These are phyloP conservation scores for Gossypium ekmanianum DNA, from an alignment of 345 rosid species.

Conservation along the genomic window DNA sequence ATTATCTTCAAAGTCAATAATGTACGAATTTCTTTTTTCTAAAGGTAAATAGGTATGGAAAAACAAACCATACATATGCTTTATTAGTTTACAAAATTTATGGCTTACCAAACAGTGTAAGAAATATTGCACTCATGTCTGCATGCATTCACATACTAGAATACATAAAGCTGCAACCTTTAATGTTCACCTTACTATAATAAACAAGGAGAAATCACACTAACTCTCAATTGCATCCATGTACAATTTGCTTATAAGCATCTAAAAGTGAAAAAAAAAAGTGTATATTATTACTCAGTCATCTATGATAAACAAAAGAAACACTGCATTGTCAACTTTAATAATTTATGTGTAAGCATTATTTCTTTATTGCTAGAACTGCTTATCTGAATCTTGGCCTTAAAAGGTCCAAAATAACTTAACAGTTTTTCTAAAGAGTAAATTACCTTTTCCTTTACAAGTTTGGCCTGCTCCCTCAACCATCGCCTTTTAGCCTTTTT, in stretches of 20 bases:
- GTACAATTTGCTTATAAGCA: background rate
- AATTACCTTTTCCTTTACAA: constrained; percentile 62
- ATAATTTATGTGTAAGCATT: background rate
- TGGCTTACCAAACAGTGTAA: background rate
- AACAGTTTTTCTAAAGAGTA: background rate
- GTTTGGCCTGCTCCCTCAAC: constrained; percentile 60
- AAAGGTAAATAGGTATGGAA: background rate
- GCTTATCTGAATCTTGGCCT: constrained; percentile 10
- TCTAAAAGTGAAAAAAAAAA: background rate
- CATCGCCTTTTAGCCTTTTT: constrained; percentile 78
- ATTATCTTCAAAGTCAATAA: constrained; percentile 16
- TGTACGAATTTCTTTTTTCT: background rate
- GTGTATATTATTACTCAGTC: background rate
- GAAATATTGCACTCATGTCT: constrained; percentile 3
- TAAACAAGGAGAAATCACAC: background rate
- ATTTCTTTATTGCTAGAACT: background rate
- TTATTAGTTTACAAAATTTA: background rate
- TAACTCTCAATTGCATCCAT: background rate
- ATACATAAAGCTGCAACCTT: background rate
- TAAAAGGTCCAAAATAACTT: background rate
- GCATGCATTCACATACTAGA: background rate
- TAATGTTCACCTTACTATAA: background rate
- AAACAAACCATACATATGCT: background rate
- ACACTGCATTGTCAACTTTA: background rate
- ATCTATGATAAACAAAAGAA: background rate